Percentiles rank a stretch among this genome's conserved stretches.
phyloP scores from a whole-genome alignment of 2,329 filamentous ascomycete genomes.

The Fusarium sp. region DNA sequence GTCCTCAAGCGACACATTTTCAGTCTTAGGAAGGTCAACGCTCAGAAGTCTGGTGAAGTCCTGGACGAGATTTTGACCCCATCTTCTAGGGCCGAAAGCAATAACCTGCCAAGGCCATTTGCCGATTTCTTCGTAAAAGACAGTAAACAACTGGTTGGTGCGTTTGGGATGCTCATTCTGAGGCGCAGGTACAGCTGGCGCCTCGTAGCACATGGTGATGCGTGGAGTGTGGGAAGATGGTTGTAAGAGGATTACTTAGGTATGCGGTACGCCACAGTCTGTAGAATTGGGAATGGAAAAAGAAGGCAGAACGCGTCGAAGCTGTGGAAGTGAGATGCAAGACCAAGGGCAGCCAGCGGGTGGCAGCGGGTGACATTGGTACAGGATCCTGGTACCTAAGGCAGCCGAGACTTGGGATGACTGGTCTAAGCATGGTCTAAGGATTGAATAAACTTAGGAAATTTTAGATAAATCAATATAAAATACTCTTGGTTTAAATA shows the following conservation, averaged over 20 bases:
- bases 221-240: no score
- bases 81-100: not conserved
- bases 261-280: no score
- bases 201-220: not conserved
- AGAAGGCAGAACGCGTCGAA: not conserved
- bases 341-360: no score
- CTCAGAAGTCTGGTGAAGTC: not conserved
- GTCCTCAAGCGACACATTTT: accelerated
- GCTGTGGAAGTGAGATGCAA: not conserved
- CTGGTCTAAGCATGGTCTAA: not conserved
- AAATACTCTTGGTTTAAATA: no score
- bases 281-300: no score
- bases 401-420: not conserved
- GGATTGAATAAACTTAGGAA: accelerated
- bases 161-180: not conserved
- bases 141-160: accelerated
- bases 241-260: no score
- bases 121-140: not conserved
- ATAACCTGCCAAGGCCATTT: slow-evolving; percentile 17
- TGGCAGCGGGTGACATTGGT: no score
- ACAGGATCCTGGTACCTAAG: no score
- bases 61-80: not conserved
- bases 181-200: not conserved
- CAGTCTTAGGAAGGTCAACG: not conserved
- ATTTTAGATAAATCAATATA: no score